Evolutionary conservation across 2,329 filamentous ascomycete genomes (phyloP), one percentile per base, ranked within the genome.

Genomic region (Talaromyces rugulosus): DNA sequence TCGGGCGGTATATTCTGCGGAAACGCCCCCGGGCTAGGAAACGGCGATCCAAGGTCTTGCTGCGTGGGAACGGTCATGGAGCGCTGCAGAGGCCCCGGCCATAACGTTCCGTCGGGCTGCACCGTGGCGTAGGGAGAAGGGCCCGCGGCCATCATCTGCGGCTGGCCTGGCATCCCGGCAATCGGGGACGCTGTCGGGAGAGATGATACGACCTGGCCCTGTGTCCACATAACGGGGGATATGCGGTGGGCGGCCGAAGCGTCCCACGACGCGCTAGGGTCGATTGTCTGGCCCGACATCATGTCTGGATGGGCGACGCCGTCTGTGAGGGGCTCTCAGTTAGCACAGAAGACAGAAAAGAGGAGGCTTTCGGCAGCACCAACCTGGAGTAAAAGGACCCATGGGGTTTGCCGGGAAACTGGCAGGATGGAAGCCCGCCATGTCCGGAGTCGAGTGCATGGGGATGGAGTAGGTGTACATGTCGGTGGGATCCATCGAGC

Each of bases 401-500:
- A 78, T 75, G 7, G 72, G 70, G 61, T 66, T 69, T 18, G 68
- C 69, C 16, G 71, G 65, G 58, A 73, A 77, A 30, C 69, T 65
- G 16, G 65, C 68, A 3, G 72, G 63, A 30, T 70, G 71, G 42
- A 75, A 77, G 11, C 30, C 61, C 18, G 73, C 52, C 62, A 76
- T 72, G 23, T 78, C 75, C n/a, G 61, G 61, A 11, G 61, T 66
- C 14, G 75, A 65, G 57, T 67, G 73, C 60, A 77, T 66, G 11
- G 75, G 66, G 54, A 78, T 71, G 40, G 72, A 69, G 56, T 77
- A 78, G 31, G 70, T 67, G 56, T 74, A 77, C 59, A 72, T 66
- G 55, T 78, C 76, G 8, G 68, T 64, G 27, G 74, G 71, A 5
- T 78, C 75, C 8, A 69, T 60, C 16, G 70, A 67, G 33, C 70